Evolutionary conservation across 352 stramenopile genomes (phyloP).

Genomic region (Phytophthora fragariae): DNA sequence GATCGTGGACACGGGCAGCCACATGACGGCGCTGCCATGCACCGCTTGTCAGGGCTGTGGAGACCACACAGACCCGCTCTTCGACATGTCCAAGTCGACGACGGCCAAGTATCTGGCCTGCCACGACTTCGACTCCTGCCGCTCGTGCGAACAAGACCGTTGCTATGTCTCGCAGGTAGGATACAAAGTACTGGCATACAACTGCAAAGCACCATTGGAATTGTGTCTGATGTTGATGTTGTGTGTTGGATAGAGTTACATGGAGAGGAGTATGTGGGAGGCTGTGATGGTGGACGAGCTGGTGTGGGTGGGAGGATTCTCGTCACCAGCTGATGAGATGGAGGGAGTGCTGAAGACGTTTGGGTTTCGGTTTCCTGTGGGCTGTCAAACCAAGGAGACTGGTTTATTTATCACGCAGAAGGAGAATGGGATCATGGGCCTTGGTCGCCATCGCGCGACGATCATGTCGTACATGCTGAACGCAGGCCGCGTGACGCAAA

Average conservation of each 20-base stretch:
- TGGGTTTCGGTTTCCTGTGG: conserved; percentile 78
- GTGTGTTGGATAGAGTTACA: conserved; percentile 66
- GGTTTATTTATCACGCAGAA: conserved; percentile 88
- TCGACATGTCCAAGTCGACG: conserved; percentile 79
- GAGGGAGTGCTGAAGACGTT: conserved; percentile 66
- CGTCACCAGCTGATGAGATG: conserved; percentile 43
- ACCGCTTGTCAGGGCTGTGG: conserved; percentile 73
- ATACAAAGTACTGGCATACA: neutral
- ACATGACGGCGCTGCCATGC: conserved; percentile 83
- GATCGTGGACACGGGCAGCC: conserved; percentile 87
- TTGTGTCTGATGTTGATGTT: neutral
- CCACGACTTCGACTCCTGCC: conserved; percentile 58
- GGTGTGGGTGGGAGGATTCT: conserved; percentile 81
- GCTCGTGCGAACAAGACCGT: conserved; percentile 62
- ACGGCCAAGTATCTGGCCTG: conserved; percentile 78
- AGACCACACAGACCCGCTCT: conserved; percentile 75
- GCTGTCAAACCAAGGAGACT: conserved; percentile 86
- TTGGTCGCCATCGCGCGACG: conserved; percentile 71
- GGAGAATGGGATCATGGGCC: conserved; percentile 92
- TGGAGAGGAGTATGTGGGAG: conserved; percentile 90
- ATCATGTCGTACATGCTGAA: conserved; percentile 78
- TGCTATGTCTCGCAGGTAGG: conserved; percentile 80
- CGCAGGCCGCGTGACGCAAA: conserved; percentile 56
- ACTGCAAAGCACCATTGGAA: neutral
- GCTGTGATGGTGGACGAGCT: conserved; percentile 83